These are phyloP conservation scores for Erodium trifolium DNA, from an alignment of 441 rosid species.

Conservation along the genomic window DNA sequence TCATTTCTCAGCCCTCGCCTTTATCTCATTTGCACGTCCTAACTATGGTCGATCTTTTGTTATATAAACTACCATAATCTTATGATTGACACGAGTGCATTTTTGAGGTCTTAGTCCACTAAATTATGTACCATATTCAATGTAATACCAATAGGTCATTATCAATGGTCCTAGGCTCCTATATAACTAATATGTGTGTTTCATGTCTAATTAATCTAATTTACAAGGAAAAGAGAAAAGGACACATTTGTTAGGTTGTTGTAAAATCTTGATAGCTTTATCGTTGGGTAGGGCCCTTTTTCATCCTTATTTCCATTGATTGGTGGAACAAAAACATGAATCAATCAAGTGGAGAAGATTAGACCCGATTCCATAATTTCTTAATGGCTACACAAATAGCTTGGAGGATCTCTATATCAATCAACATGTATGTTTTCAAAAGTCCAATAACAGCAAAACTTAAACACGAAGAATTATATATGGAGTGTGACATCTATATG, in stretches of 20 bases:
- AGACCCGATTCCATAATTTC: background rate
- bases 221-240: background rate
- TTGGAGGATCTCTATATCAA: background rate
- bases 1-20: too few relatives aligned
- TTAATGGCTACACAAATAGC: too few relatives aligned
- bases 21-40: too few relatives aligned
- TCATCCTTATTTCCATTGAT: too few relatives aligned
- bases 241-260: background rate
- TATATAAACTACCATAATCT: too few relatives aligned
- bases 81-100: too few relatives aligned
- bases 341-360: background rate
- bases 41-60: too few relatives aligned
- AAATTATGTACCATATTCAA: too few relatives aligned
- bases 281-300: background rate
- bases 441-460: conserved; percentile 1
- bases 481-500: background rate
- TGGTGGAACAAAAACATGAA: background rate
- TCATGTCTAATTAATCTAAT: background rate
- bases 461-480: conserved; percentile 4
- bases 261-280: background rate
- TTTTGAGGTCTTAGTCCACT: too few relatives aligned
- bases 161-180: background rate
- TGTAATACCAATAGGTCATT: background rate
- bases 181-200: background rate
- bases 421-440: background rate